phyloP scores from a whole-genome alignment of 2,329 filamentous ascomycete genomes.

The Paecilomyces variotii region DNA sequence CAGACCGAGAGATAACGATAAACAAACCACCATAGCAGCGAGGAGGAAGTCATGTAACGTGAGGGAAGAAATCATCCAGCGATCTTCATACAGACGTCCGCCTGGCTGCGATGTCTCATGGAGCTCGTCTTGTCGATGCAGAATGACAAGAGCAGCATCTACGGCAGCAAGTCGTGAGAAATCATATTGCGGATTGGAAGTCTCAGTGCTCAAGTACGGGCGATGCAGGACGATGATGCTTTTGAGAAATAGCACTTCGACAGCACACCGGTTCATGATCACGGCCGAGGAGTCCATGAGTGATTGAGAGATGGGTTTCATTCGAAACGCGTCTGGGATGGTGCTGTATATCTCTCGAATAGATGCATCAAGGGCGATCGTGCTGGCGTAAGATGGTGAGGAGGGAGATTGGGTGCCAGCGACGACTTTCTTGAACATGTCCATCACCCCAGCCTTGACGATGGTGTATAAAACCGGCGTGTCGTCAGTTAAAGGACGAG shows the following conservation, averaged over 20 bases:
- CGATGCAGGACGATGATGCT: constrained; percentile 44
- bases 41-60: constrained; percentile 53
- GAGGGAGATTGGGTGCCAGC: constrained; percentile 10
- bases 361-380: constrained; percentile 16
- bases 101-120: constrained; percentile 44
- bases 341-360: constrained; percentile 12
- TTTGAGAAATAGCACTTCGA: constrained; percentile 44
- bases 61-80: constrained; percentile 52
- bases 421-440: constrained; percentile 20
- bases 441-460: constrained; percentile 22
- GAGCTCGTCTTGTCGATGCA: constrained; percentile 41
- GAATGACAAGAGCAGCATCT: constrained; percentile 39
- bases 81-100: constrained; percentile 42
- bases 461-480: constrained; percentile 34
- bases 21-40: constrained; percentile 50
- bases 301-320: constrained; percentile 20
- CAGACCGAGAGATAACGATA: constrained; percentile 20
- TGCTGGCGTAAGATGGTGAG: constrained; percentile 8
- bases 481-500: constrained; percentile 43
- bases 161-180: constrained; percentile 38
- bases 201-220: constrained; percentile 35
- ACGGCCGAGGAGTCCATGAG: constrained; percentile 40
- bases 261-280: constrained; percentile 44
- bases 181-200: constrained; percentile 23
- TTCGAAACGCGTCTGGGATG: constrained; percentile 15